Evolutionary conservation across 371 early-diverging fungal species (phyloP), one percentile per base, ranked within the genome.

Genomic region (Mycotypha africana): DNA sequence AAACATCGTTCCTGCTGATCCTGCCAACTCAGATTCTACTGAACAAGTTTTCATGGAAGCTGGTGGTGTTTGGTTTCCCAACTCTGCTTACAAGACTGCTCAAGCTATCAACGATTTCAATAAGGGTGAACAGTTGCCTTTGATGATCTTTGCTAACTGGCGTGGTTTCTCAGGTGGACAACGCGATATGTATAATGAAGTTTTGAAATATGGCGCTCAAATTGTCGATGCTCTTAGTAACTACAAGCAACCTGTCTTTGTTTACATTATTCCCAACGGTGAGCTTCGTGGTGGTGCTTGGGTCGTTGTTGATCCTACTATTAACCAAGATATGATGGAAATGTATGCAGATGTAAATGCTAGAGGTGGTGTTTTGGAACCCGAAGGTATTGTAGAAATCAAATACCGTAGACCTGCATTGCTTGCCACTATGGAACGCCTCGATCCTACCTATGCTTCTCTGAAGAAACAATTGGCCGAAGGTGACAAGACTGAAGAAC

Each of bases 101-200:
- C 97, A 96, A 70, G 93, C 97, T 4, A 97, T 99, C 72, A 84
- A 86, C 51, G 96, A 98, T 72, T 96, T 98, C 57, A 95, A 97
- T 83, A 88, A 93, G 60, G 96, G 97, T 67, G 99, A 99, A 71
- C 92, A 92, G 57, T 79, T 99, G 49, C 96, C 98, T 15, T 70
- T 99, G 64, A 89, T 99, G 65, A 89, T 99, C 70, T 93, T 99
- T 80, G 98, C 98, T 71, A 98, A 99, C 89, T 99, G 98, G 98
- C 93, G 98, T 78, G 99, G 99, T 45, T 99, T 99, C 86, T 90
- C 90, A 34, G 99, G 99, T 51, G 98, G 98, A 45, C 95, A 97
- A 69, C 91, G 88, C 58, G 98, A 99, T 70, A 97, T 99, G 97
- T 95, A 85, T 81, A 86, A 95, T 60, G 96, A 95, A 67, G 82